These are phyloP conservation scores for Pythium monospermum DNA, from an alignment of 352 stramenopile species.

Conservation along the genomic window DNA sequence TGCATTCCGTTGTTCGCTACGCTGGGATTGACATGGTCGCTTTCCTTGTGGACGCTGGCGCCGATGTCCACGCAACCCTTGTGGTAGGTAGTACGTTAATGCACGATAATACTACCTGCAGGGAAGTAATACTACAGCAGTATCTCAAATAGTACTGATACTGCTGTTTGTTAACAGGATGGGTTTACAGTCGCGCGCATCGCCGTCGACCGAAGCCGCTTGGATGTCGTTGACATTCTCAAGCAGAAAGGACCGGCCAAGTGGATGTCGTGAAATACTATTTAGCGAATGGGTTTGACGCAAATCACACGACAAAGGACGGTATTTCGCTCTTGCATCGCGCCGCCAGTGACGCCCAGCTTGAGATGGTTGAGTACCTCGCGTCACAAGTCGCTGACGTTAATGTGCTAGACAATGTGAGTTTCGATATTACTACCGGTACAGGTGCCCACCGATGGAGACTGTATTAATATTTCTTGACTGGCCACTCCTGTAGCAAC, in stretches of 20 bases:
- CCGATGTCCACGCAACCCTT: constrained; percentile 12
- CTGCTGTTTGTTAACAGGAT: too few species aligned
- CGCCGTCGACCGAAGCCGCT: constrained; percentile 8
- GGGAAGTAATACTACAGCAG: too few species aligned
- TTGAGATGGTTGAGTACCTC: constrained; percentile 19
- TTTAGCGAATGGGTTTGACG: neutral
- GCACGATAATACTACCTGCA: too few species aligned
- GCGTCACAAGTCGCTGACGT: neutral
- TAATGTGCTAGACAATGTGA: constrained; percentile 3
- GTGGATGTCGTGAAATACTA: constrained; percentile 14
- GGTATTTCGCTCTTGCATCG: neutral
- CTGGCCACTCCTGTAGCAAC: neutral
- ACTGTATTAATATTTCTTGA: too few species aligned
- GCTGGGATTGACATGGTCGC: constrained; percentile 9
- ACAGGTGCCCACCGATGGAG: too few species aligned
- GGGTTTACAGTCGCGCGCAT: constrained; percentile 10
- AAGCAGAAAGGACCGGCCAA: constrained; percentile 5
- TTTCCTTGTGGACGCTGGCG: constrained; percentile 14
- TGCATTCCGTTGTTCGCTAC: constrained; percentile 17
- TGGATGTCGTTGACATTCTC: constrained; percentile 10
- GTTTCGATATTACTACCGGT: too few species aligned
- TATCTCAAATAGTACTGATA: too few species aligned
- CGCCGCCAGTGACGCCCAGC: constrained; percentile 15
- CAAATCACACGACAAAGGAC: neutral
- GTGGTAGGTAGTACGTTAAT: constrained; percentile 7